These are phyloP conservation scores for Huntiella omanensis DNA, from an alignment of 2,329 filamentous ascomycete genomes.

Conservation along the genomic window DNA sequence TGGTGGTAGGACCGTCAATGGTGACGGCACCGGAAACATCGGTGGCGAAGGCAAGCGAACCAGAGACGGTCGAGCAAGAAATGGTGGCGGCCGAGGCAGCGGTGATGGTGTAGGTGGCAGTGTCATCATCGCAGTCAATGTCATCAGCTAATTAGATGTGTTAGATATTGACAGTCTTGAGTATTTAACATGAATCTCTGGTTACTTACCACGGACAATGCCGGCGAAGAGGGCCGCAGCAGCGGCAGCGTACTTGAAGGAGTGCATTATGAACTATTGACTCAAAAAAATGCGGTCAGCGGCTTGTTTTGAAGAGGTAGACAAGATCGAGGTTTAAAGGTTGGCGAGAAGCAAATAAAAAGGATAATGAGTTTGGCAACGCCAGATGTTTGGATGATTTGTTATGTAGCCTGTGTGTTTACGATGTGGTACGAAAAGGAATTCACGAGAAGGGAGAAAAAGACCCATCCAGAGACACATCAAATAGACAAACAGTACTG, in stretches of 20 bases:
- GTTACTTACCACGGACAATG: constrained; percentile 24
- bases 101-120: constrained; percentile 32
- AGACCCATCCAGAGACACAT: no score
- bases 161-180: background rate
- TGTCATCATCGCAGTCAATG: constrained; percentile 16
- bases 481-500: no score
- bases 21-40: constrained; percentile 32
- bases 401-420: no score
- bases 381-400: no score
- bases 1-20: constrained; percentile 38
- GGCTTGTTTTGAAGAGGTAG: background rate
- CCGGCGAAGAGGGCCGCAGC: constrained; percentile 23
- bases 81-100: constrained; percentile 43
- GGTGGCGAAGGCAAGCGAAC: constrained; percentile 29
- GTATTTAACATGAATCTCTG: background rate
- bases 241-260: constrained; percentile 26
- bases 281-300: background rate
- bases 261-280: constrained; percentile 24
- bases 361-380: no score
- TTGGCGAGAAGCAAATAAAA: no score
- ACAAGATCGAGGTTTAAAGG: no score
- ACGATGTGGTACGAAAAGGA: no score
- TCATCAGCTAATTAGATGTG: constrained; percentile 1
- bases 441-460: no score
- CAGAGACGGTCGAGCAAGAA: constrained; percentile 44